Conservation (phyloP, 2,329 filamentous ascomycete species). For the Claviceps purpurea region DNA sequence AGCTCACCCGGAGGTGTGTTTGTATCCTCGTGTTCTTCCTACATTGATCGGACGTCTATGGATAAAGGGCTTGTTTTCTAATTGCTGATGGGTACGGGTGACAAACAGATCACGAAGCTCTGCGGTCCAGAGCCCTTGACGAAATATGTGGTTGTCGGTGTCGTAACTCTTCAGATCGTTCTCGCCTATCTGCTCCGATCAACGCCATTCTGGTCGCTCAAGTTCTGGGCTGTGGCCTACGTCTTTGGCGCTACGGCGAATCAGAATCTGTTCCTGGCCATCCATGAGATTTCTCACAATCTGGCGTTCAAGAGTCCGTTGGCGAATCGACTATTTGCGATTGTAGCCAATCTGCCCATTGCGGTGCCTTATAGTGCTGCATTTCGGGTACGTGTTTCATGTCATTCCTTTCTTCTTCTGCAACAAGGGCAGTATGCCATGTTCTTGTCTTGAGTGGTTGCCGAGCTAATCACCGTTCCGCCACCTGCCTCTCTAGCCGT, state of each 20-base stretch:
- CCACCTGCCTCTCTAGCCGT: conserved; percentile 43
- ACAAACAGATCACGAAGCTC: conserved; percentile 72
- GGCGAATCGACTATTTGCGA: conserved; percentile 74
- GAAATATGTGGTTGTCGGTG: conserved; percentile 77
- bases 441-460: too few relatives aligned
- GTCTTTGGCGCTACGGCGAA: conserved; percentile 88
- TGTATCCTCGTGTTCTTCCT: not conserved
- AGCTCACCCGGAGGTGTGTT: conserved; percentile 74
- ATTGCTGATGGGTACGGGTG: not conserved
- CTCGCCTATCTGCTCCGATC: conserved; percentile 67
- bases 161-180: conserved; percentile 69
- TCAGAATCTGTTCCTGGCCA: conserved; percentile 96
- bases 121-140: conserved; percentile 93
- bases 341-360: conserved; percentile 92
- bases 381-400: conserved; percentile 55
- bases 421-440: not conserved
- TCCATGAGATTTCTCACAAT: conserved; percentile 98
- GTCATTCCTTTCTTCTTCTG: not conserved
- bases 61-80: conserved; percentile 10
- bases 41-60: not conserved
- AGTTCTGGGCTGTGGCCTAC: conserved; percentile 79
- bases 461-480: not conserved
- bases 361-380: conserved; percentile 92
- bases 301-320: conserved; percentile 73
- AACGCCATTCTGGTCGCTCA: conserved; percentile 67